These are phyloP conservation scores for Fraxinus greggii DNA, from an alignment of 305 asterid species.

Conservation along the genomic window DNA sequence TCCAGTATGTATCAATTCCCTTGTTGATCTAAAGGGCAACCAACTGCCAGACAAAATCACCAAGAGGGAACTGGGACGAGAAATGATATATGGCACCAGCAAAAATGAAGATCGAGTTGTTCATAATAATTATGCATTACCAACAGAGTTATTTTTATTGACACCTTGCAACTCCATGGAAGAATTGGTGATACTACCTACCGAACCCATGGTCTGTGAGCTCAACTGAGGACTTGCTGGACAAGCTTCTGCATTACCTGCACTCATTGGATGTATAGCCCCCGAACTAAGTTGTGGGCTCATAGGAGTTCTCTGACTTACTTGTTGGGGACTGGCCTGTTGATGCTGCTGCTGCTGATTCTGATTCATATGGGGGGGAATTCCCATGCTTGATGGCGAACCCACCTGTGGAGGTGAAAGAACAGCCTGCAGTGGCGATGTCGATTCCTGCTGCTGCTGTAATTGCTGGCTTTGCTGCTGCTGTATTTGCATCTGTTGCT, in stretches of 20 bases:
- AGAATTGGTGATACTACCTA: conserved; percentile 77
- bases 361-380: conserved; percentile 65
- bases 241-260: conserved; percentile 73
- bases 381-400: conserved; percentile 75
- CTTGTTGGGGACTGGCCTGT: conserved; percentile 73
- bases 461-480: conserved; percentile 26
- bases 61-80: neutral
- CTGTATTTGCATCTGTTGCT: conserved; percentile 24
- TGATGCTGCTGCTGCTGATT: conserved; percentile 46
- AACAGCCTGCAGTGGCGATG: conserved; percentile 69
- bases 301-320: conserved; percentile 84
- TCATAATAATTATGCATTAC: conserved; percentile 36
- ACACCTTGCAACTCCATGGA: conserved; percentile 88
- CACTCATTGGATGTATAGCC: conserved; percentile 64
- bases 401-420: conserved; percentile 76
- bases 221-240: conserved; percentile 97
- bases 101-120: neutral
- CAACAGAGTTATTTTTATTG: conserved; percentile 67
- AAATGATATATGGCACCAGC: neutral
- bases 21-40: neutral
- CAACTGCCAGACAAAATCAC: neutral
- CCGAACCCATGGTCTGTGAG: conserved; percentile 90
- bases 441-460: conserved; percentile 56
- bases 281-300: conserved; percentile 98
- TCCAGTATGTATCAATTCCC: conserved; percentile 18